phyloP scores from a whole-genome alignment of 768 basidiomycete species.

The Psilocybe subaeruginosa region DNA sequence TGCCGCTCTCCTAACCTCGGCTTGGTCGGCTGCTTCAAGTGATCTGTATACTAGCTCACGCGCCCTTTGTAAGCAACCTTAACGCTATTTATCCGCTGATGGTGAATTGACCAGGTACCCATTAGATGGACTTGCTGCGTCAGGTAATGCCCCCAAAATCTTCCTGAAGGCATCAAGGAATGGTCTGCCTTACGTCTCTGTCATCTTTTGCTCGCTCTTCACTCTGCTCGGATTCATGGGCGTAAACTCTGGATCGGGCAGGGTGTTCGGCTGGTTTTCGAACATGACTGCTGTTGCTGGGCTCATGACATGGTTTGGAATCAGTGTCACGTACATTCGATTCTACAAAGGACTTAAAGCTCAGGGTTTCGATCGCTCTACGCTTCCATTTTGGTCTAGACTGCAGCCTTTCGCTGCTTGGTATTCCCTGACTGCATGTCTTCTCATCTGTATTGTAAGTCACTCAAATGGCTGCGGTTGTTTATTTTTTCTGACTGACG shows the following conservation, averaged over 20 bases:
- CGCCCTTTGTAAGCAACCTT: conserved; percentile 66
- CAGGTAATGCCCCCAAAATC: conserved; percentile 82
- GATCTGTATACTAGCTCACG: conserved; percentile 91
- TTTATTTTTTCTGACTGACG: background rate
- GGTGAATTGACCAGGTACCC: background rate
- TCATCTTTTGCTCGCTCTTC: conserved; percentile 72
- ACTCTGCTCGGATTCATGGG: conserved; percentile 83
- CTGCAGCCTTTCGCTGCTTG: conserved; percentile 80
- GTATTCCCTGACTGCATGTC: conserved; percentile 44
- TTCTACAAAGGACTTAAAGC: conserved; percentile 83
- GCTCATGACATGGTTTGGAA: conserved; percentile 84
- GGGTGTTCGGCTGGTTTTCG: conserved; percentile 80
- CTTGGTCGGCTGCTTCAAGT: conserved; percentile 90
- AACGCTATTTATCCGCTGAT: background rate
- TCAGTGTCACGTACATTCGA: conserved; percentile 75
- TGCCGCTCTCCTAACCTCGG: conserved; percentile 82
- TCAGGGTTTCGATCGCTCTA: conserved; percentile 75
- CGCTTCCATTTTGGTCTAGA: conserved; percentile 68
- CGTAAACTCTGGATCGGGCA: conserved; percentile 62
- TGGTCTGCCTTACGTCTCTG: conserved; percentile 78
- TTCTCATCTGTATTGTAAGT: conserved; percentile 67
- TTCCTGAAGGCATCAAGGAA: conserved; percentile 69
- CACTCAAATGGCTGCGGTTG: background rate
- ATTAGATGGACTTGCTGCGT: conserved; percentile 76
- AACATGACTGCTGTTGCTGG: conserved; percentile 73